phyloP scores from a whole-genome alignment of 805 yeast species.

The Nakazawaea pomicola region DNA sequence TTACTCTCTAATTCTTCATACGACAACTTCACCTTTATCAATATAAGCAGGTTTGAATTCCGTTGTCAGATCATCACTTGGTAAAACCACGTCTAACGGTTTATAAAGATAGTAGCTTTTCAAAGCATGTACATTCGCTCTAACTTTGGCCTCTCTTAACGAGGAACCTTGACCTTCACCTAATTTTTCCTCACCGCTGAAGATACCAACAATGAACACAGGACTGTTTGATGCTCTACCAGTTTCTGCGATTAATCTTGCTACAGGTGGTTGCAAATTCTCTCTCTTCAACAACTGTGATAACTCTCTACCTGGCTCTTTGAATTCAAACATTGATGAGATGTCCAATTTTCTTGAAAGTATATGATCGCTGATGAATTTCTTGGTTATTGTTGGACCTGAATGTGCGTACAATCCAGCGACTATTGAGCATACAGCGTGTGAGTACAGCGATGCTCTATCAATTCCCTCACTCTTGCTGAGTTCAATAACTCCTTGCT shows the following conservation, averaged over 20 bases:
- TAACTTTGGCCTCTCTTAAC: slow-evolving; percentile 82
- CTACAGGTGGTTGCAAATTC: slow-evolving; percentile 66
- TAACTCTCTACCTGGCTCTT: slow-evolving; percentile 81
- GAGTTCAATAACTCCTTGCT: slow-evolving; percentile 48
- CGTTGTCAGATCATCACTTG: slow-evolving; percentile 43
- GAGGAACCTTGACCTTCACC: slow-evolving; percentile 96
- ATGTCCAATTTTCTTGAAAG: slow-evolving; percentile 80
- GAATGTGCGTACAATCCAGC: slow-evolving; percentile 78
- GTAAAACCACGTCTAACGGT: slow-evolving; percentile 60
- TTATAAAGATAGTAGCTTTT: slow-evolving; percentile 89
- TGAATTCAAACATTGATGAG: slow-evolving; percentile 69
- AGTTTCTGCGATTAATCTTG: slow-evolving; percentile 85
- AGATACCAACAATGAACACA: slow-evolving; percentile 86
- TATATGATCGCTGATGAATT: slow-evolving; percentile 70
- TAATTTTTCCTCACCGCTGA: slow-evolving; percentile 72
- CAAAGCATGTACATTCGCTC: slow-evolving; percentile 88
- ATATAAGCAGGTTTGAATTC: slow-evolving; percentile 30
- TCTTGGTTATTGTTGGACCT: slow-evolving; percentile 58
- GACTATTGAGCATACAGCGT: slow-evolving; percentile 74
- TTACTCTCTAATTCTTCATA: neutral
- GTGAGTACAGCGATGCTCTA: slow-evolving; percentile 44
- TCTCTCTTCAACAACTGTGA: slow-evolving; percentile 73
- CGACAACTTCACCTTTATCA: slow-evolving; percentile 32
- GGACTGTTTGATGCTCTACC: slow-evolving; percentile 86
- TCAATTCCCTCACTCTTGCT: slow-evolving; percentile 31